Base-by-base conservation (phyloP, 768 basidiomycete species). In the Erythrobasidium yunnanense region DNA sequence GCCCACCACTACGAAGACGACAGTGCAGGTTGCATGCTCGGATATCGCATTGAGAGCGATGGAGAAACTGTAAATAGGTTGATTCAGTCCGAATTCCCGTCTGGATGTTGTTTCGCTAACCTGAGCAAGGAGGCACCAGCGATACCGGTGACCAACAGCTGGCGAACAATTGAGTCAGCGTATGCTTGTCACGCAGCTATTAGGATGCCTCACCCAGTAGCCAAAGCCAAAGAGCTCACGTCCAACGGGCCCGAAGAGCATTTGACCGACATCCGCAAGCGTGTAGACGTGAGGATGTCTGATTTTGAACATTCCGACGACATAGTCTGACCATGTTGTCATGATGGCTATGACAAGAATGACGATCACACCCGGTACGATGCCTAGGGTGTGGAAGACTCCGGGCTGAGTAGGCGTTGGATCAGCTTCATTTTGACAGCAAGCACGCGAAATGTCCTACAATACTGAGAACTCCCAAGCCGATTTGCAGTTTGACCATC, bases 1-100 rank as follows among this genome's bases (percentile, higher is more conserved):
- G 55, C 58, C 32, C 6, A 55, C 54, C 7, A 55, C 54, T 15
- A 23, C 30, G 13, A 22, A 55, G 54, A 55, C 54, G 54, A 55
- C 54, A 22, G 54, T 55, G 30, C 54, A 55, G 25, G 54, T 22
- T 6, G 18, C 17, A 22, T 55, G 54, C 11, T 32, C 30, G 7
- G 22, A 27, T 17, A 55, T 32, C 20, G 54, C 54, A 22, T 55
- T 55, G 18, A 55, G 30, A 6, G 54, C 15, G 54, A 55, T 55
- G 38, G 38, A 42, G 38, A n/a, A 11, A 42, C 38, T n/a, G n/a
- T n/a, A n/a, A n/a, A n/a, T n/a, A n/a, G n/a, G n/a, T n/a, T n/a
- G n/a, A n/a, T n/a, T n/a, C n/a, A n/a, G n/a, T n/a, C n/a, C n/a
- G n/a, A n/a, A n/a, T n/a, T n/a, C n/a, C n/a, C n/a, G n/a, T n/a